phyloP scores from a whole-genome alignment of 2,329 filamentous ascomycete genomes.

The Bipolaris oryzae region DNA sequence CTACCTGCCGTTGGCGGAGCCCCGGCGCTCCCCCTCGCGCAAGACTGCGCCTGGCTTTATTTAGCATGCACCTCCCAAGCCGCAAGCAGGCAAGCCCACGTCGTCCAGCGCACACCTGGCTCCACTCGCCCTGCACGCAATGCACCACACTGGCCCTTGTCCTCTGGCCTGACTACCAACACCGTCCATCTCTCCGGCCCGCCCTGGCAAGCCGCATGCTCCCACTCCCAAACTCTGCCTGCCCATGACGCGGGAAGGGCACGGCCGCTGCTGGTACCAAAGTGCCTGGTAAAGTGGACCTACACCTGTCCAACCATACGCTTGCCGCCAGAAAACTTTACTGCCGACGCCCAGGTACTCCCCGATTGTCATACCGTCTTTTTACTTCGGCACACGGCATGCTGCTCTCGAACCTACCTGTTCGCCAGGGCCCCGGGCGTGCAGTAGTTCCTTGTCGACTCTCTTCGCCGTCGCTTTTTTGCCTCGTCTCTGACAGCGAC shows the following conservation, averaged over 20 bases:
- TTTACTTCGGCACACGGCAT: not conserved
- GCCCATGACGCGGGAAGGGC: slow-evolving; percentile 5
- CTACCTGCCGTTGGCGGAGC: slow-evolving; percentile 6
- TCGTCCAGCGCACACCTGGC: slow-evolving; percentile 10
- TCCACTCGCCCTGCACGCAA: slow-evolving; percentile 8
- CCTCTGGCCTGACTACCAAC: slow-evolving; percentile 4
- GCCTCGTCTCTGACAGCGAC: not conserved
- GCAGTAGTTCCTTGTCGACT: not conserved
- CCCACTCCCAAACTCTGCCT: slow-evolving; percentile 9
- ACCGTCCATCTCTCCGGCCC: slow-evolving; percentile 2
- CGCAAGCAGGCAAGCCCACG: slow-evolving; percentile 7
- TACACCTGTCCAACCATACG: slow-evolving; percentile 1
- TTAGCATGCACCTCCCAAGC: slow-evolving; percentile 13
- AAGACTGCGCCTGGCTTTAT: slow-evolving; percentile 20
- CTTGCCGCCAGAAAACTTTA: not conserved
- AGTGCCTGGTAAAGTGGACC: slow-evolving; percentile 5
- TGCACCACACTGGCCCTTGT: slow-evolving; percentile 3
- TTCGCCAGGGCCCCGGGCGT: no score
- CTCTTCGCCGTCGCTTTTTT: not conserved
- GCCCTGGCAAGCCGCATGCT: slow-evolving; percentile 10
- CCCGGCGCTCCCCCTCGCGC: slow-evolving; percentile 17
- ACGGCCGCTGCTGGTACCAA: not conserved
- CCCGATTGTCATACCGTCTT: not conserved
- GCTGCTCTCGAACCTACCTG: no score
- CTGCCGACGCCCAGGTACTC: not conserved